Base-by-base conservation (phyloP, 2,329 filamentous ascomycete species). In the Botrytis medusae region DNA sequence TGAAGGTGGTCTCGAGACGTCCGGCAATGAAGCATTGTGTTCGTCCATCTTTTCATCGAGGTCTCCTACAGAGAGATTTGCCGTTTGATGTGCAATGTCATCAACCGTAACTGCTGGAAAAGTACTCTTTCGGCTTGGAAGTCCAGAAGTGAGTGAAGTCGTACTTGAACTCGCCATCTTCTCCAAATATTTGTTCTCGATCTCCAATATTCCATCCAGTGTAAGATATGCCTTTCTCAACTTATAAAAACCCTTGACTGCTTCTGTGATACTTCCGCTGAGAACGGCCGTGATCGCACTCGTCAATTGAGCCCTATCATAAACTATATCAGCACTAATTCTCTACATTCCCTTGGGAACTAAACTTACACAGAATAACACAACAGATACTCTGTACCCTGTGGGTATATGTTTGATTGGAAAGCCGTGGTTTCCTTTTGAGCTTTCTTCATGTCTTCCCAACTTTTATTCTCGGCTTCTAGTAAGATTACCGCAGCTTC, bases 211-310 rank as follows among this genome's bases (percentile, higher is more conserved):
- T 16, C 87, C 87, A 79, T 97, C 92, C 5, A 99, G 85, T 0
- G 94, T 92, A 57, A 94, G 84, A 79, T 93, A 98, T 0, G 95
- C 95, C 81, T 97, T 97, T 75, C 95, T 88, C 77, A 98, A 83
- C 82, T 96, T 97, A 81, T 97, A 97, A 80, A 98, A 98, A 9
- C 94, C 94, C 82, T 92, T 94, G 81, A 98, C 89, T 25, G 91
- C 94, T 81, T 98, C 96, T 0, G 95, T 95, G 78, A 98, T 83
- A 80, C 93, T 97, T 84, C 98, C 96, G 77, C 97, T 97, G 78
- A 98, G 84, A 25, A 98, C 93, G 0, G 90, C 93, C 0, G 98
- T 90, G 1, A 99, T 91, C 0, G 95, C 95, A 73, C 89, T 88
- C 92, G 98, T 97, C 75, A 98, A 86, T 82, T 97, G 93, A 2